Evolutionary conservation across 2,329 filamentous ascomycete genomes (phyloP).

Genomic region (Thermoascus crustaceus): DNA sequence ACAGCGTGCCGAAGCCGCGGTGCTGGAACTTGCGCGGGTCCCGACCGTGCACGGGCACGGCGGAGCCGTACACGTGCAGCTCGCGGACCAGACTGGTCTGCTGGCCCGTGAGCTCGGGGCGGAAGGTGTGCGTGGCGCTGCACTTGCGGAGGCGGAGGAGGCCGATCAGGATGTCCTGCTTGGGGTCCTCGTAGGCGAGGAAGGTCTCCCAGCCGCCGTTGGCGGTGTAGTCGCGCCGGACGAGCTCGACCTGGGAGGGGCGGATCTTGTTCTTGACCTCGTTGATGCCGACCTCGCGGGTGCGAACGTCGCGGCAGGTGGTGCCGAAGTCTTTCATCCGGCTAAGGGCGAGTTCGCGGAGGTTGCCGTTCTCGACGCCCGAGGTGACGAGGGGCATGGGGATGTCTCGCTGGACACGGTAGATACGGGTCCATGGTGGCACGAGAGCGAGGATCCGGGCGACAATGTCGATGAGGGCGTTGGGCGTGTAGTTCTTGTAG

Average conservation of each 20-base stretch:
- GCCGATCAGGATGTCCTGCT: constrained; percentile 94
- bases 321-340: constrained; percentile 99
- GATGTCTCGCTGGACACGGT: constrained; percentile 95
- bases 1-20: constrained; percentile 86
- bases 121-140: constrained; percentile 82
- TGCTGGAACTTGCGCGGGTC: constrained; percentile 98
- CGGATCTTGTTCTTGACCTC: constrained; percentile 99
- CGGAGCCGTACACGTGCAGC: constrained; percentile 92
- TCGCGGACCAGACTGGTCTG: constrained; percentile 88
- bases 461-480: constrained; percentile 89
- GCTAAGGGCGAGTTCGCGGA: constrained; percentile 87
- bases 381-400: constrained; percentile 99
- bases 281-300: constrained; percentile 94
- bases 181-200: constrained; percentile 93
- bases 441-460: constrained; percentile 92
- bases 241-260: constrained; percentile 89
- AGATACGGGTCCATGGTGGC: constrained; percentile 96
- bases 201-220: constrained; percentile 99
- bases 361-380: constrained; percentile 93
- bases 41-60: constrained; percentile 91
- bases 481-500: constrained; percentile 98
- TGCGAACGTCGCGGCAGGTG: constrained; percentile 90
- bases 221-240: constrained; percentile 85
- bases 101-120: constrained; percentile 75
- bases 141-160: constrained; percentile 85